Evolutionary conservation across 108 stramenopile genomes (phyloP).

Genomic region (Poteriospumella lacustris): DNA sequence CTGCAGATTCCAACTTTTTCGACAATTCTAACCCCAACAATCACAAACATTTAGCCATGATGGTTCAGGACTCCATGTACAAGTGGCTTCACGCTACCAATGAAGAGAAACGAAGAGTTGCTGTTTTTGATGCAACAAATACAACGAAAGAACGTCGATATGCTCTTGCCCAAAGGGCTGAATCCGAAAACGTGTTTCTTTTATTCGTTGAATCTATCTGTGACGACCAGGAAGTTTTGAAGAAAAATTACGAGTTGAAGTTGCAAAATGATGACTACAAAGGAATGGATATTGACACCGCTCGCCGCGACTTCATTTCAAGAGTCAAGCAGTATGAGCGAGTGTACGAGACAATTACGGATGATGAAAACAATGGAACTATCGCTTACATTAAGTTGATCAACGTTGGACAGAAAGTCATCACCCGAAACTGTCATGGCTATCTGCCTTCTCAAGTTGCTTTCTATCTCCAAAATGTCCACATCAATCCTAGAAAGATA

Average conservation of each 20-base stretch:
- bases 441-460: conserved; percentile 40
- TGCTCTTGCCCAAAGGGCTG: conserved; percentile 72
- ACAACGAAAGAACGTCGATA: conserved; percentile 64
- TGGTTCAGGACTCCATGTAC: conserved; percentile 53
- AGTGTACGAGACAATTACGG: conserved; percentile 80
- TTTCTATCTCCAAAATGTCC: conserved; percentile 44
- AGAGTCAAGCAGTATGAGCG: conserved; percentile 82
- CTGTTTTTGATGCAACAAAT: conserved; percentile 94
- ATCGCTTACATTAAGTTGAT: conserved; percentile 73
- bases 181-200: conserved; percentile 64
- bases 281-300: conserved; percentile 38
- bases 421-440: conserved; percentile 48
- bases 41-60: conserved; percentile 28
- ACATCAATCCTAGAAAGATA: conserved; percentile 49
- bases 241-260: conserved; percentile 50
- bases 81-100: conserved; percentile 31
- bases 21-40: conserved; percentile 36
- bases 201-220: conserved; percentile 92
- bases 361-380: conserved; percentile 59
- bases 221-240: conserved; percentile 63
- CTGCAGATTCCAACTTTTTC: conserved; percentile 37
- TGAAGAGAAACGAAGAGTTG: conserved; percentile 45
- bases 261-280: conserved; percentile 56
- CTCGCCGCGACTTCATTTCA: conserved; percentile 67
- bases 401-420: conserved; percentile 54